Evolutionary conservation across 1,139 yeast species (phyloP).

Genomic region (Scheffersomyces stambukii): DNA sequence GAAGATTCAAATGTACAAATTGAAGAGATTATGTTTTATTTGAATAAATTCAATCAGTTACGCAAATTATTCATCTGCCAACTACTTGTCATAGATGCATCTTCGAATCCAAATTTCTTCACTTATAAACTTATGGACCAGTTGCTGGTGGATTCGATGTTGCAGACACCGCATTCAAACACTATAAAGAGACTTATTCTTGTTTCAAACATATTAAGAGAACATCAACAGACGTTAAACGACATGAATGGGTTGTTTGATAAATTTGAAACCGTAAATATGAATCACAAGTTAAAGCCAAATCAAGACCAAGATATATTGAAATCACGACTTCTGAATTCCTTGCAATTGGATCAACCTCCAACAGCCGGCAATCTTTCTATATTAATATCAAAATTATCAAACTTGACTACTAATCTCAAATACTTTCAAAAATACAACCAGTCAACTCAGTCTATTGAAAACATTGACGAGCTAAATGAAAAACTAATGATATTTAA

Average conservation of each 20-base stretch:
- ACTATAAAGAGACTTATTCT: no score
- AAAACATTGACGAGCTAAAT: constrained; percentile 29
- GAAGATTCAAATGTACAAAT: constrained; percentile 8
- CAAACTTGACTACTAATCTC: constrained; percentile 32
- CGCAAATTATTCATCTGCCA: constrained; percentile 39
- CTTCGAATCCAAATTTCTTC: constrained; percentile 26
- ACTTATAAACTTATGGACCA: constrained; percentile 28
- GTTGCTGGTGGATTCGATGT: constrained; percentile 13
- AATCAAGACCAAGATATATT: constrained; percentile 1
- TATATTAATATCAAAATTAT: constrained; percentile 46
- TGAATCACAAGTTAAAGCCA: no score
- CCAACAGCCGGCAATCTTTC: not conserved
- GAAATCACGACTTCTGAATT: not conserved
- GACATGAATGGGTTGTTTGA: constrained; percentile 21
- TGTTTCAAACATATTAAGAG: no score
- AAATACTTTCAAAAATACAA: constrained; percentile 38
- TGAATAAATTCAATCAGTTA: constrained; percentile 31
- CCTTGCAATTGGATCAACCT: not conserved
- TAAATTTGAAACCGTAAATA: constrained; percentile 17
- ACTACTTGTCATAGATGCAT: constrained; percentile 35
- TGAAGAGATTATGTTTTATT: constrained; percentile 9
- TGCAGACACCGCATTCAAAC: constrained; percentile 4
- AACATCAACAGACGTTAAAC: no score
- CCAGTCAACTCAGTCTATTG: constrained; percentile 22
- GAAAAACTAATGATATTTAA: constrained; percentile 37